Percentiles rank a stretch among this genome's conserved stretches.
phyloP scores from a whole-genome alignment of 306 rosid genomes.

The Carpinus fangiana region DNA sequence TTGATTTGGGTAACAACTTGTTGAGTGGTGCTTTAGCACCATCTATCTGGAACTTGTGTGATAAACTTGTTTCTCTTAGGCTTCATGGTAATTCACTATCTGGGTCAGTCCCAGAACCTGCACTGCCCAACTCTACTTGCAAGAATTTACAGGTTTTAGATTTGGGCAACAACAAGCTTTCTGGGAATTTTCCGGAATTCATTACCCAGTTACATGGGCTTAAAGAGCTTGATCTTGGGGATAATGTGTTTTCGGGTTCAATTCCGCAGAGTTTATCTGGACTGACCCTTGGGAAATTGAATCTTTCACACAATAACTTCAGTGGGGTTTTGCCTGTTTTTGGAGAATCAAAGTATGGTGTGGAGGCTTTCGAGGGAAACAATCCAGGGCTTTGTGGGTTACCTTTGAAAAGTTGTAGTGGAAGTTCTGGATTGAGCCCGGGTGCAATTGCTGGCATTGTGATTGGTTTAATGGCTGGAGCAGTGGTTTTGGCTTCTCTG shows the following conservation, averaged over 20 bases:
- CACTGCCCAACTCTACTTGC: conserved; percentile 81
- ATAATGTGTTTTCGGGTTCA: conserved; percentile 59
- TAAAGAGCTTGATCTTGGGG: conserved; percentile 73
- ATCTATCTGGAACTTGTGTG: conserved; percentile 86
- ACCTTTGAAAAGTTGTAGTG: conserved; percentile 71
- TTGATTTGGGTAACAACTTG: conserved; percentile 72
- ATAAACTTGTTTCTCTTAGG: conserved; percentile 64
- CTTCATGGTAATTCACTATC: conserved; percentile 60
- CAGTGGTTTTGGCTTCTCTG: conserved; percentile 85
- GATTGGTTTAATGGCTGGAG: conserved; percentile 84
- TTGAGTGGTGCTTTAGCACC: conserved; percentile 65
- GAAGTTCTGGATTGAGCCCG: conserved; percentile 63
- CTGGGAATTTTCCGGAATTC: conserved; percentile 82
- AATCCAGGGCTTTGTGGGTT: conserved; percentile 77
- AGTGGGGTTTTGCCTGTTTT: conserved; percentile 81
- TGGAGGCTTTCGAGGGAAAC: conserved; percentile 81
- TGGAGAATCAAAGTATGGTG: conserved; percentile 61
- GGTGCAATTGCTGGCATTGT: conserved; percentile 97
- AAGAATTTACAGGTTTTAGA: conserved; percentile 63
- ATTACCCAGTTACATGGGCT: conserved; percentile 57
- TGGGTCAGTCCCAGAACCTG: conserved; percentile 73
- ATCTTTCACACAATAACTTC: conserved; percentile 85
- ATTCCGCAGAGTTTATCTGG: conserved; percentile 54
- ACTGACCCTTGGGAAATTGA: conserved; percentile 71
- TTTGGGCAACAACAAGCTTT: conserved; percentile 67